Evolutionary conservation across 2,329 filamentous ascomycete genomes (phyloP).

Genomic region (Emmonsiellopsis sp.): DNA sequence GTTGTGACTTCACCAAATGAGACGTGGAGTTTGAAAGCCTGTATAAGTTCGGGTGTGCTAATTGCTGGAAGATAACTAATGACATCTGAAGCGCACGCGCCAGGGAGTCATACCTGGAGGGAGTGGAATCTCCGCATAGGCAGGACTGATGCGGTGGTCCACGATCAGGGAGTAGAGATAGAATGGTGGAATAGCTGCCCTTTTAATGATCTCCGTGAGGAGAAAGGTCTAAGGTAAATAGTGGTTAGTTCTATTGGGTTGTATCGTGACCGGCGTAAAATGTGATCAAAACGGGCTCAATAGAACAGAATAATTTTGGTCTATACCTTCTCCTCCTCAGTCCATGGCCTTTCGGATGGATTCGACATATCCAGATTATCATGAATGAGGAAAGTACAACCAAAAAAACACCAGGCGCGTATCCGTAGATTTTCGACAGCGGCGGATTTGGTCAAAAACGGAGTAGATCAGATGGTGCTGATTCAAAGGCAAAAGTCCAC

Average conservation of each 20-base stretch:
- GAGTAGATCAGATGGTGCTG: too few species aligned
- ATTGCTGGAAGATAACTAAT: background rate
- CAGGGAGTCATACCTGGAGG: conserved; percentile 28
- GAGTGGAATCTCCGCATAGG: conserved; percentile 34
- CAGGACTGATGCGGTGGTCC: conserved; percentile 28
- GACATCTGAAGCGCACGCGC: background rate
- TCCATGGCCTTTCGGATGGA: conserved; percentile 34
- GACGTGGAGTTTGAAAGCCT: background rate
- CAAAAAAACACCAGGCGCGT: background rate
- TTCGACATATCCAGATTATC: conserved; percentile 35
- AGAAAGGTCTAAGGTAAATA: conserved; percentile 27
- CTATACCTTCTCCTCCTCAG: conserved; percentile 38
- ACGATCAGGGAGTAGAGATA: conserved; percentile 31
- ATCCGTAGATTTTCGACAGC: background rate
- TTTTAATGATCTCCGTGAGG: conserved; percentile 35
- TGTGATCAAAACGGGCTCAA: background rate
- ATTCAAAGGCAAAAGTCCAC: too few species aligned
- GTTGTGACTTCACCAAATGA: background rate
- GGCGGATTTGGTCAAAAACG: too few species aligned
- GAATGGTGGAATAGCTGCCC: conserved; percentile 27
- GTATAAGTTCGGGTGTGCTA: background rate
- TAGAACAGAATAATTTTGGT: background rate
- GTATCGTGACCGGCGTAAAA: background rate
- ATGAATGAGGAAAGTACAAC: conserved; percentile 21
- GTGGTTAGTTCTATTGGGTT: conserved; percentile 4